Evolutionary conservation across 257 asterid genomes (phyloP).

Genomic region (Orobanche coerulescens): DNA sequence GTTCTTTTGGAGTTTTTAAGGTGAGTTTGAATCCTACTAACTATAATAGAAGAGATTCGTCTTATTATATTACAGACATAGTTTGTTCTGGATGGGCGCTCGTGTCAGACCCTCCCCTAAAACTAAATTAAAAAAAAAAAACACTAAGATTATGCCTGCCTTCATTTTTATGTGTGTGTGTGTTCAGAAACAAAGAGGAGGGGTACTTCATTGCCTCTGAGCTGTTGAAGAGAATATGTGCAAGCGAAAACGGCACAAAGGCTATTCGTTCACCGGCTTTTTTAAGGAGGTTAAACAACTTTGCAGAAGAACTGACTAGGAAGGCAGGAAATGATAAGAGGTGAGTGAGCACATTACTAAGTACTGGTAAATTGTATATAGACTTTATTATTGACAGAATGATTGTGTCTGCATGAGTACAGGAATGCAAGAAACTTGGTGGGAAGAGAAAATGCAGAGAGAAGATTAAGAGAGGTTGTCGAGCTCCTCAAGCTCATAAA

Average conservation of each 20-base stretch:
- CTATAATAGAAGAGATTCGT: too few relatives aligned
- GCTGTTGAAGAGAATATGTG: slow-evolving; percentile 62
- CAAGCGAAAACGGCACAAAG: slow-evolving; percentile 35
- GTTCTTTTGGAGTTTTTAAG: slow-evolving; percentile 56
- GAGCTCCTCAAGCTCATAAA: slow-evolving; percentile 47
- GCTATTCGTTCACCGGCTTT: slow-evolving; percentile 54
- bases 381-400: neutral
- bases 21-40: slow-evolving; percentile 28
- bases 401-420: neutral
- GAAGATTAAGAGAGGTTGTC: slow-evolving; percentile 53
- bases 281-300: slow-evolving; percentile 56
- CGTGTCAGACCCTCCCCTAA: too few relatives aligned
- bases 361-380: neutral
- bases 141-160: too few relatives aligned
- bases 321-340: slow-evolving; percentile 64
- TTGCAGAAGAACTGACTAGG: slow-evolving; percentile 62
- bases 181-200: slow-evolving; percentile 81
- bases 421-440: slow-evolving; percentile 41
- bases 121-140: too few relatives aligned
- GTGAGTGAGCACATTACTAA: slow-evolving; percentile 25
- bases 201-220: slow-evolving; percentile 80
- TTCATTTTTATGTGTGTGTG: too few relatives aligned
- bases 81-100: too few relatives aligned
- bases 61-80: too few relatives aligned
- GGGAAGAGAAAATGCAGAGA: slow-evolving; percentile 49